Evolutionary conservation across 208 protist genomes (phyloP), one percentile per base, ranked within the genome.

Genomic region (Crithidia brevicula): DNA sequence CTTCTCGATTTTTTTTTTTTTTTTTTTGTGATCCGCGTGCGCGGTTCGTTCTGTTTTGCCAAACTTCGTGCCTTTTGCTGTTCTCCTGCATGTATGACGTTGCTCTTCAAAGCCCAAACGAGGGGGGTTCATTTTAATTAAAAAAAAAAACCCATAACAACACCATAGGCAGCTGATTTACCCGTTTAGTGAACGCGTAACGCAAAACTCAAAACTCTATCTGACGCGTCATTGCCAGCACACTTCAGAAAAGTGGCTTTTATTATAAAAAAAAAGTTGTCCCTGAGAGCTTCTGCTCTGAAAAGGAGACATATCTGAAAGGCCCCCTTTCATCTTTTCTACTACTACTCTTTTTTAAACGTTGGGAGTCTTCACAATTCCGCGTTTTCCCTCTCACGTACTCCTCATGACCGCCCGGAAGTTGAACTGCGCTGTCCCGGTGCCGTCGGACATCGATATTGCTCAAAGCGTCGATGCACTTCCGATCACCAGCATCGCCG

Each of bases 361-460:
- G 49, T 46, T 60, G 3, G 31, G 33, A 28, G 33, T 40, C 16
- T 56, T 76, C 38, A 58, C 40, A 23, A 71, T 70, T 79, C 30
- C 11, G 30, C 28, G 30, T 23, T 31, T 78, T 68, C 20, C 38
- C 20, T 63, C 66, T 47, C 25, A 34, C 18, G 13, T 68, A 36
- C 53, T 75, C 34, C 61, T 33, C 65, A 91, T 84, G 83, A 82
- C 85, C 27, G 54, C 76, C 67, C 85, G 83, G 25, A 79, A 75
- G 57, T 47, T 93, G 46, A 31, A 81, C 56, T 89, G 84, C 43
- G 62, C 82, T 42, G 54, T 40, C 36, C 93, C 92, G 27, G 96
- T 98, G 46, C 97, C 96, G 10, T 89, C 82, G 6, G 98, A 99
- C 82, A 89, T 99, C 47, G 97, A 97, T 13, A 98, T 99, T 72